Percentiles rank a stretch among this genome's conserved stretches.
Evolutionary conservation across 345 rosid species (phyloP).

Genomic region (Trapa incisa): DNA sequence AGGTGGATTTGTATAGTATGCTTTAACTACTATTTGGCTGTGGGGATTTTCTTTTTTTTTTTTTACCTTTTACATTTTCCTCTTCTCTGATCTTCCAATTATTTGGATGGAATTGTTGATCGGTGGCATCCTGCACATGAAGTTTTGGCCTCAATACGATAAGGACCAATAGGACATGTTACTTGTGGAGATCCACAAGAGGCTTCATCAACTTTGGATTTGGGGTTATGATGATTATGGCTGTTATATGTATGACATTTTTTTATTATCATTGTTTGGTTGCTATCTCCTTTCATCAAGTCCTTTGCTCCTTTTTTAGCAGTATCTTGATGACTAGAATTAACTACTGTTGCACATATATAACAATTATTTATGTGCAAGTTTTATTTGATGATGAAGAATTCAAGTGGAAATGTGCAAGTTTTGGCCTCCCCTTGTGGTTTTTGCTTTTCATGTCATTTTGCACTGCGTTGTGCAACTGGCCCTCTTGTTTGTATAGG

Average conservation of each 20-base stretch:
- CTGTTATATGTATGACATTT: background rate
- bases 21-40: background rate
- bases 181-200: background rate
- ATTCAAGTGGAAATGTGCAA: no score
- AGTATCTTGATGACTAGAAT: no score
- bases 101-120: background rate
- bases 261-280: background rate
- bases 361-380: no score
- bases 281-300: no score
- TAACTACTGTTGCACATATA: no score
- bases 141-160: background rate
- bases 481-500: no score
- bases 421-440: no score
- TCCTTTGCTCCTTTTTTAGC: no score
- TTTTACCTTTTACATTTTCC: no score
- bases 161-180: background rate
- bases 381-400: no score
- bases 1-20: conserved; percentile 4
- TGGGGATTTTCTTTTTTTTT: background rate
- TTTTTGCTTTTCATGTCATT: no score
- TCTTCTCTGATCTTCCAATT: background rate
- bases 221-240: background rate
- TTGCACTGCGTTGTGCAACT: no score
- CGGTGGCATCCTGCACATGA: background rate
- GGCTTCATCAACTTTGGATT: background rate